Evolutionary conservation across 257 asterid genomes (phyloP).

Genomic region (Ajuga chamaepitys): DNA sequence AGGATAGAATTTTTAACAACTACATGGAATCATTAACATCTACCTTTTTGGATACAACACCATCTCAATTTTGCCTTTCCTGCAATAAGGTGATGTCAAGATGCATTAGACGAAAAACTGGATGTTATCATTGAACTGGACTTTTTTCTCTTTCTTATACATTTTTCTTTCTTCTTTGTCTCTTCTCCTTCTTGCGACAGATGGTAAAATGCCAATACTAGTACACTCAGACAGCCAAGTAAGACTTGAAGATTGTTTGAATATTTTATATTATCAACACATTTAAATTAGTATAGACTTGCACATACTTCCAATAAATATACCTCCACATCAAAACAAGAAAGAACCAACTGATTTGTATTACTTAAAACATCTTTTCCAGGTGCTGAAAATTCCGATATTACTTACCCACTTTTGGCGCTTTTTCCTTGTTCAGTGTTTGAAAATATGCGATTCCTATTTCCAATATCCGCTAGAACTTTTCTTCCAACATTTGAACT

Average conservation of each 20-base stretch:
- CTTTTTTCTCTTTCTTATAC: background rate
- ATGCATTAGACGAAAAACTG: conserved; percentile 14
- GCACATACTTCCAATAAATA: background rate
- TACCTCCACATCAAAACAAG: background rate
- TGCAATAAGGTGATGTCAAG: conserved; percentile 11
- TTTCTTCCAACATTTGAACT: conserved; percentile 49
- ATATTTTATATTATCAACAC: background rate
- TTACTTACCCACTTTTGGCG: conserved; percentile 47
- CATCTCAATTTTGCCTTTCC: conserved; percentile 22
- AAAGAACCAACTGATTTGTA: background rate
- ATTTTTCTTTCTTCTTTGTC: background rate
- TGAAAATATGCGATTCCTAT: conserved; percentile 40
- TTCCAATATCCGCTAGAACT: conserved; percentile 77
- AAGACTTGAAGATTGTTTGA: conserved; percentile 1
- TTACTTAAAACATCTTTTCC: background rate
- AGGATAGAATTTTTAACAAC: too few relatives aligned
- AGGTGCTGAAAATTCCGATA: background rate
- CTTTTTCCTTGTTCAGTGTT: conserved; percentile 31
- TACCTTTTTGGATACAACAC: conserved; percentile 21
- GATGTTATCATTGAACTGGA: background rate
- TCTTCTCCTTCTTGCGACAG: background rate
- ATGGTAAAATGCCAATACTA: conserved; percentile 1
- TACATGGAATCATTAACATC: background rate
- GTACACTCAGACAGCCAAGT: background rate
- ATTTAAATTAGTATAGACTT: background rate